Conservation (phyloP, 768 basidiomycete species). For the Lactarius hengduanensis region DNA sequence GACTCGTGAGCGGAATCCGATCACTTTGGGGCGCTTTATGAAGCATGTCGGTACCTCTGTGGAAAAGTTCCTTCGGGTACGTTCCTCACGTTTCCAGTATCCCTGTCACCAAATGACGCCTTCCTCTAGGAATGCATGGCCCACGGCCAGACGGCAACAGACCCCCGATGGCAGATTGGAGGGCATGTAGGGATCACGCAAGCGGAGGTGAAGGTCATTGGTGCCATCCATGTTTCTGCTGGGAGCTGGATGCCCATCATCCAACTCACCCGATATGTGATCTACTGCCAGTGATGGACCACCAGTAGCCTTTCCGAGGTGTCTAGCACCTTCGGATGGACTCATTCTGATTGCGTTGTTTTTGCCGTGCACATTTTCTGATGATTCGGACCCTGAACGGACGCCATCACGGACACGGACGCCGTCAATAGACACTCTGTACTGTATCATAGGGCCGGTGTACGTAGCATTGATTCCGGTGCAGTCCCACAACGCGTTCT, state of each 20-base stretch:
- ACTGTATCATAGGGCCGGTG: not conserved
- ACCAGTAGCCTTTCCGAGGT: not conserved
- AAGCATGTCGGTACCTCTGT: slow-evolving; percentile 6
- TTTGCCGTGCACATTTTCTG: not conserved
- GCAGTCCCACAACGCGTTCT: not conserved
- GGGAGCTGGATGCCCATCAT: slow-evolving; percentile 21
- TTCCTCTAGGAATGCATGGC: not conserved
- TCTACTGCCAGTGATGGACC: not conserved
- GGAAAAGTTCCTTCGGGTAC: slow-evolving; percentile 12
- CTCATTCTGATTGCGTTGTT: not conserved
- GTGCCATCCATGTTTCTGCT: slow-evolving; percentile 16
- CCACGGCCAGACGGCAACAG: not conserved
- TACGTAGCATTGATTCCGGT: not conserved
- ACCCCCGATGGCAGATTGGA: slow-evolving; percentile 4
- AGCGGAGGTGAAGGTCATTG: slow-evolving; percentile 14
- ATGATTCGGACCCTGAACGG: not conserved
- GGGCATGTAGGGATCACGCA: not conserved
- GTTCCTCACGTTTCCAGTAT: not conserved
- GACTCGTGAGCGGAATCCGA: not conserved
- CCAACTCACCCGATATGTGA: slow-evolving; percentile 15
- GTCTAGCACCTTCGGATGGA: not conserved
- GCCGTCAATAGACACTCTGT: not conserved
- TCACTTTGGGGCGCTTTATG: slow-evolving; percentile 17
- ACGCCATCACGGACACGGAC: slow-evolving; percentile 2
- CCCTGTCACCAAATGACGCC: not conserved